phyloP scores from a whole-genome alignment of 2,329 filamentous ascomycete genomes.

The Rhynchosporium agropyri region DNA sequence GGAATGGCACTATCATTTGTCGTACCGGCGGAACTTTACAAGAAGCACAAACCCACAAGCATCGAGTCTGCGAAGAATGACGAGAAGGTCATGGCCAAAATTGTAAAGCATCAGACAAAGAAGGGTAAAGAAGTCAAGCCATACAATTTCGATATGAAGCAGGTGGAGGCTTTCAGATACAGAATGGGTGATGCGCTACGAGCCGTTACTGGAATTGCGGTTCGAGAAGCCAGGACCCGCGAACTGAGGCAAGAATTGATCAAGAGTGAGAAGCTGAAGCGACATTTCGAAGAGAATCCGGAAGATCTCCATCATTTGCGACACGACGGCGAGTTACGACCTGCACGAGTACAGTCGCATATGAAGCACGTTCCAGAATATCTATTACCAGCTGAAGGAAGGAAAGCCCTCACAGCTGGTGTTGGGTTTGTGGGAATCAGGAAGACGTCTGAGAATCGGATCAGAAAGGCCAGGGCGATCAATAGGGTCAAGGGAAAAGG shows the following conservation, averaged over 20 bases:
- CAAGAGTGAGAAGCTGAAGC: conserved; percentile 90
- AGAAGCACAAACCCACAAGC: conserved; percentile 87
- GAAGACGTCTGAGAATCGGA: conserved; percentile 53
- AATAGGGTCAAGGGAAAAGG: conserved; percentile 54
- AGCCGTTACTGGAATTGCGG: conserved; percentile 84
- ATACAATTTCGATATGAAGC: conserved; percentile 92
- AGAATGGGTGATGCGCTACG: conserved; percentile 90
- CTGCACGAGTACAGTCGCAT: conserved; percentile 83
- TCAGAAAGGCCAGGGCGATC: conserved; percentile 45
- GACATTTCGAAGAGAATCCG: conserved; percentile 97
- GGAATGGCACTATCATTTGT: conserved; percentile 98
- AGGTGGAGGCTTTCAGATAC: conserved; percentile 92
- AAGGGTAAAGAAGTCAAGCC: conserved; percentile 81
- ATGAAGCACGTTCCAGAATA: conserved; percentile 95
- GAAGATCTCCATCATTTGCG: conserved; percentile 83
- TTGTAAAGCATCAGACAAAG: conserved; percentile 77
- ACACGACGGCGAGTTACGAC: conserved; percentile 85
- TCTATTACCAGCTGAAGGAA: conserved; percentile 75
- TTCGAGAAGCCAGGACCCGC: conserved; percentile 85
- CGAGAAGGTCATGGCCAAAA: conserved; percentile 79
- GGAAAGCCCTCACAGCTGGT: conserved; percentile 66
- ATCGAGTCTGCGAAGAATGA: conserved; percentile 77
- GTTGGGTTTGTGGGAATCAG: conserved; percentile 76
- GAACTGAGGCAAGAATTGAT: conserved; percentile 88
- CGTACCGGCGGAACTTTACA: conserved; percentile 77